A percentile compares a stretch with the other conserved stretches of the same genome.
Conservation (phyloP, 2,329 filamentous ascomycete species). For the Fonsecaea pugnacius region DNA sequence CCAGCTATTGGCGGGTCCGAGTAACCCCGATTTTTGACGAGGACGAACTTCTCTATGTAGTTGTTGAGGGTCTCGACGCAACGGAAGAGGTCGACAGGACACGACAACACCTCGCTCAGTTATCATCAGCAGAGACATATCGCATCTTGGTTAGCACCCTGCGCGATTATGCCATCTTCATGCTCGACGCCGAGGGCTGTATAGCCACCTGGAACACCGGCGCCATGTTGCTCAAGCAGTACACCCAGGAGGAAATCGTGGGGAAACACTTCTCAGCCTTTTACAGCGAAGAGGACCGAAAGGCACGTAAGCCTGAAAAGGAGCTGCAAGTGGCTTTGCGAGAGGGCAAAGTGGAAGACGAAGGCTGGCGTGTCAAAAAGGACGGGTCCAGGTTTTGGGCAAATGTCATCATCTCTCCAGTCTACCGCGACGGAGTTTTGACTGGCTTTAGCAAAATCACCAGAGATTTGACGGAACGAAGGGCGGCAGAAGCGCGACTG, state of each 20-base stretch:
- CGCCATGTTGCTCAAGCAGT: slow-evolving; percentile 61
- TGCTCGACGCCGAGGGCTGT: slow-evolving; percentile 61
- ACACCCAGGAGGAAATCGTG: slow-evolving; percentile 59
- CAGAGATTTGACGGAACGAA: slow-evolving; percentile 51
- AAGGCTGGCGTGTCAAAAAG: slow-evolving; percentile 64
- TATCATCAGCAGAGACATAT: slow-evolving; percentile 60
- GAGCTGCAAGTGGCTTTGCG: slow-evolving; percentile 59
- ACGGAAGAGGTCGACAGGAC: slow-evolving; percentile 40
- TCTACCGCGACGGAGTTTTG: slow-evolving; percentile 58
- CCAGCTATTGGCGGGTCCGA: slow-evolving; percentile 44
- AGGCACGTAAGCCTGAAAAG: slow-evolving; percentile 54
- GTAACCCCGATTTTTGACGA: slow-evolving; percentile 51
- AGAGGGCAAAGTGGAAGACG: slow-evolving; percentile 62
- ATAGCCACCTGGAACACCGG: slow-evolving; percentile 64
- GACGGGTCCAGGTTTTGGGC: slow-evolving; percentile 65
- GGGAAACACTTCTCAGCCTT: slow-evolving; percentile 64
- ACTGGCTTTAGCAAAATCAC: slow-evolving; percentile 65
- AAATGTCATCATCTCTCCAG: slow-evolving; percentile 63
- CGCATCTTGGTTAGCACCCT: slow-evolving; percentile 66
- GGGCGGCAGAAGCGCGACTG: slow-evolving; percentile 59
- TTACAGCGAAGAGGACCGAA: slow-evolving; percentile 58
- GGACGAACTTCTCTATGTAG: slow-evolving; percentile 46
- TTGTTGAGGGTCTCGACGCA: slow-evolving; percentile 50
- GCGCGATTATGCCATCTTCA: slow-evolving; percentile 67
- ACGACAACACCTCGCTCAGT: slow-evolving; percentile 47